Base-by-base conservation (phyloP, 2,329 filamentous ascomycete genomes). In the Cladosporium sp. region DNA sequence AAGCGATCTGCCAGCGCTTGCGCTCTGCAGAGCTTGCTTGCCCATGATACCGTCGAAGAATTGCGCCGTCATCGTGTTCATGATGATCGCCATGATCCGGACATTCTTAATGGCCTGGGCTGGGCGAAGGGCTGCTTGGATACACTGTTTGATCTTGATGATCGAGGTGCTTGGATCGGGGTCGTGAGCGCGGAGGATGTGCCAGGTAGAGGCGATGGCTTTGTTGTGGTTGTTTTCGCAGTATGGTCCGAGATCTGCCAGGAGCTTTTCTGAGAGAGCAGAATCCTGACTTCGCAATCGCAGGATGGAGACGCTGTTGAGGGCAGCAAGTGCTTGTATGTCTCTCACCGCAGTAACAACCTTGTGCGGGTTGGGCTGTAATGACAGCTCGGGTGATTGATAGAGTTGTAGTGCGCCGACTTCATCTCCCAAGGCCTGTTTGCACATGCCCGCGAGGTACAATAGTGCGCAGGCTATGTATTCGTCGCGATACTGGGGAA, bases 41-140 rank as follows among this genome's bases (percentile, higher is more conserved):
- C 91, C 91, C 3, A 95, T 85, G 14, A 92, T 88, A 60, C 88
- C 88, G 47, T 88, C 87, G 73, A 92, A 97, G 68, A 96, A 88
- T 54, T 86, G 84, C 68, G 83, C 86, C 55, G 89, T 88, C 88
- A 97, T 95, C 64, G 94, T 87, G 65, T 87, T 92, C 60, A 97
- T 83, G 5, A 88, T 87, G 63, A 97, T 88, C 50, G 87, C 87
- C n/a, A 92, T 82, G 56, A 92, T 88, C 64, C 95, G 89, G 30
- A 84, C 84, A 70, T 96, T 96, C 57, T 81, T 80, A 8, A 88
- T 86, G 7, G 79, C 78, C 63, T 88, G 87, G 12, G 89, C 87
- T 2, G 85, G 84, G 39, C 82, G 81, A 42, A 96, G 81, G 2
- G 91, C 88, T 39, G 82, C 80, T 61, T 90, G 86, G 56, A 97